Evolutionary conservation across 2,329 filamentous ascomycete species (phyloP).

Genomic region (Mycosphaerella sp.): DNA sequence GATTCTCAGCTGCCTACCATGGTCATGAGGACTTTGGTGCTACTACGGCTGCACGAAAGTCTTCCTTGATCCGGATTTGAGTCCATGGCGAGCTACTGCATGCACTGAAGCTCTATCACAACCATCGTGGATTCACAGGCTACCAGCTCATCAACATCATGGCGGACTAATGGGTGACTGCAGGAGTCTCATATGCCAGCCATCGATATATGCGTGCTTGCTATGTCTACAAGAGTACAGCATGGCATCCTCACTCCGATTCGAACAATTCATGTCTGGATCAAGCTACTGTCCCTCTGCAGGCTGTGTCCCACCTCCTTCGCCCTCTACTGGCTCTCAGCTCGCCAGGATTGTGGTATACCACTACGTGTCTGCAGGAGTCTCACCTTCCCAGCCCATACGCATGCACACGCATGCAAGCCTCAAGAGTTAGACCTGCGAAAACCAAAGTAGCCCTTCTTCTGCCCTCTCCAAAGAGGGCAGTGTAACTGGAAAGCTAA

Average conservation of each 20-base stretch:
- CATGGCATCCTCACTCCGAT: not conserved
- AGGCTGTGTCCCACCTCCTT: not conserved
- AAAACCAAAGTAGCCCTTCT: not conserved
- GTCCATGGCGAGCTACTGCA: no score
- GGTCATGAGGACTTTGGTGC: no score
- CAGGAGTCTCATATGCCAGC: constrained; percentile 1
- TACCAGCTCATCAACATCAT: not conserved
- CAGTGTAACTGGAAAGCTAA: not conserved
- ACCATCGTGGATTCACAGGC: not conserved
- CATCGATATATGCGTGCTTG: not conserved
- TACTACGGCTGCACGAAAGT: no score
- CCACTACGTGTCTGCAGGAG: not conserved
- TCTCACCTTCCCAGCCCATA: not conserved
- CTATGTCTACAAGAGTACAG: not conserved
- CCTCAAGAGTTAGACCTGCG: not conserved
- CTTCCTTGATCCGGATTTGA: no score
- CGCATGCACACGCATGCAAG: no score
- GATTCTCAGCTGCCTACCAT: no score
- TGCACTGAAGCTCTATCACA: not conserved
- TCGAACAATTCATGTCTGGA: not conserved
- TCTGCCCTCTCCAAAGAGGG: not conserved
- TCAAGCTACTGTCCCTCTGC: not conserved
- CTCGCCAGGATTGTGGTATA: not conserved
- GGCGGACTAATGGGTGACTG: not conserved
- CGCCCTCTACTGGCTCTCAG: not conserved